These are phyloP conservation scores for Cucumis sativus DNA, from an alignment of 306 rosid species.

Conservation along the genomic window Cucumber_9930_V3 NC_026657.2:1965501-1966000, in stretches of 20 bases:
- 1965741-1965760: background rate
- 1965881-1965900: background rate
- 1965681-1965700: background rate
- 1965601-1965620: too few species aligned
- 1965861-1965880: background rate
- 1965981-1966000: conserved; percentile 91
- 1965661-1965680: background rate
- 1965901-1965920: background rate
- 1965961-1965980: conserved; percentile 34
- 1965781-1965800: conserved; percentile 42
- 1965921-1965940: background rate
- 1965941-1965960: background rate
- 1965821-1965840: conserved; percentile 71
- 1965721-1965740: background rate
- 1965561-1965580: too few species aligned
- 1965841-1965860: conserved; percentile 36
- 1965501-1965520: too few species aligned
- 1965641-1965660: too few species aligned
- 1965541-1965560: too few species aligned
- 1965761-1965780: background rate
- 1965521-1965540: too few species aligned
- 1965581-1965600: too few species aligned
- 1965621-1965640: too few species aligned
- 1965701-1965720: background rate
- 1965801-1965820: conserved; percentile 56